phyloP scores from a whole-genome alignment of 2,329 filamentous ascomycete species.

The Sporothrix protearum region DNA sequence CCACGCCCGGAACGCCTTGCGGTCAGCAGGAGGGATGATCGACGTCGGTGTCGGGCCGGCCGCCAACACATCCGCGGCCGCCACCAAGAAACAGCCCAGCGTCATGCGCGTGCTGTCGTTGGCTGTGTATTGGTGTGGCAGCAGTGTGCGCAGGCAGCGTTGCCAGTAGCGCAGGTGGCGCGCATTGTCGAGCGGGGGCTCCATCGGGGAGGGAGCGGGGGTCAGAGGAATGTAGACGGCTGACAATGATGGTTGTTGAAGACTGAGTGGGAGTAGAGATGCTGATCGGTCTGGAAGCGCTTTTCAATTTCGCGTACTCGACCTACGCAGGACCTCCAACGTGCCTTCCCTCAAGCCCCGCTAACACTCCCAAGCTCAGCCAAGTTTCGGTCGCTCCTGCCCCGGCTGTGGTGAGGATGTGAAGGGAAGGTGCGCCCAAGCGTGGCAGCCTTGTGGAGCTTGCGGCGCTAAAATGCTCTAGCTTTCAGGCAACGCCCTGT shows the following conservation, averaged over 20 bases:
- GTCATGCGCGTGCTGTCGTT: conserved; percentile 90
- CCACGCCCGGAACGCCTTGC: conserved; percentile 61
- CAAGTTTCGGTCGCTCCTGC: not conserved
- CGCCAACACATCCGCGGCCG: conserved; percentile 76
- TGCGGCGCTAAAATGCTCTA: not conserved
- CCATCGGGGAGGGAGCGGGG: conserved; percentile 19
- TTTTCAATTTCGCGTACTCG: not conserved
- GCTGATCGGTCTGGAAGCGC: no score
- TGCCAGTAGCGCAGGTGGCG: conserved; percentile 89
- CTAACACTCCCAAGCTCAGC: no score
- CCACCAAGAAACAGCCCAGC: conserved; percentile 83
- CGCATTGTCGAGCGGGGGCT: conserved; percentile 51
- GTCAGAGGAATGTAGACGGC: no score
- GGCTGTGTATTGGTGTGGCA: conserved; percentile 78
- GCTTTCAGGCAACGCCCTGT: not conserved
- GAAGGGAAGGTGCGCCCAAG: not conserved
- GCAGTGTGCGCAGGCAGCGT: conserved; percentile 74
- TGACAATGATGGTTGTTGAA: no score
- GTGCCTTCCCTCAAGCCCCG: not conserved
- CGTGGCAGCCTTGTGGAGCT: conserved; percentile 4
- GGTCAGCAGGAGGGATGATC: conserved; percentile 42
- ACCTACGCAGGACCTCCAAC: not conserved
- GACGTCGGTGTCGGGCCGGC: conserved; percentile 32
- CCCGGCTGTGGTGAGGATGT: not conserved
- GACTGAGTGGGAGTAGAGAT: no score